Evolutionary conservation across 495 filamentous ascomycete genomes (phyloP).

Genomic region (Penicillium macrosclerotiorum): DNA sequence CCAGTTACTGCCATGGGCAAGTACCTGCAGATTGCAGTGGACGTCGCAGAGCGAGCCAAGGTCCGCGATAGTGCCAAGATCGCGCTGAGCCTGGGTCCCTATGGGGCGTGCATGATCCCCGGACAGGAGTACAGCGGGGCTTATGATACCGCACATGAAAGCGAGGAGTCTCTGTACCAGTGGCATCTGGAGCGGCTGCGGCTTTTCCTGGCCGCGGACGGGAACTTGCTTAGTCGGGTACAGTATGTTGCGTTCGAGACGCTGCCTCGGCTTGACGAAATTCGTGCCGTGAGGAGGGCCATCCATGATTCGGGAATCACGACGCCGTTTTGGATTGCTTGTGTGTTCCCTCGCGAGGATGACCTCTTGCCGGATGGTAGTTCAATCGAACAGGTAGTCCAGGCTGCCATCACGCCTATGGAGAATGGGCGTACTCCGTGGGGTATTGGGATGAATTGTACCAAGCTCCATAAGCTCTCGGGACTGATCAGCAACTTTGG

Average conservation of each 20-base stretch:
- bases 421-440: constrained; percentile 41
- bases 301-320: constrained; percentile 28
- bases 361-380: constrained; percentile 43
- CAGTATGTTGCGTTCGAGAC: constrained; percentile 65
- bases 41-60: constrained; percentile 31
- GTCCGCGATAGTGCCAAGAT: constrained; percentile 20
- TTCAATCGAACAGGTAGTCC: constrained; percentile 25
- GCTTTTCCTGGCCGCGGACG: constrained; percentile 42
- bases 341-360: constrained; percentile 57
- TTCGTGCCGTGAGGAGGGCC: constrained; percentile 54
- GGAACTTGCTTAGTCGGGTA: constrained; percentile 29
- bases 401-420: constrained; percentile 23
- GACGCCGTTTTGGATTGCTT: constrained; percentile 56
- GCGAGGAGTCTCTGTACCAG: constrained; percentile 36
- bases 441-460: constrained; percentile 69
- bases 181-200: constrained; percentile 58
- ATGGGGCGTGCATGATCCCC: constrained; percentile 63
- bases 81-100: constrained; percentile 61
- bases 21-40: constrained; percentile 25
- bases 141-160: constrained; percentile 50
- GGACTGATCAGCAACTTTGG: constrained; percentile 47
- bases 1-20: constrained; percentile 20
- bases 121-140: constrained; percentile 61
- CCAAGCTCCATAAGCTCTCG: constrained; percentile 52
- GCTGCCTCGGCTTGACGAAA: constrained; percentile 55